Evolutionary conservation across 1,284 basidiomycete species (phyloP).

Genomic region (Apiotrichum sp.): DNA sequence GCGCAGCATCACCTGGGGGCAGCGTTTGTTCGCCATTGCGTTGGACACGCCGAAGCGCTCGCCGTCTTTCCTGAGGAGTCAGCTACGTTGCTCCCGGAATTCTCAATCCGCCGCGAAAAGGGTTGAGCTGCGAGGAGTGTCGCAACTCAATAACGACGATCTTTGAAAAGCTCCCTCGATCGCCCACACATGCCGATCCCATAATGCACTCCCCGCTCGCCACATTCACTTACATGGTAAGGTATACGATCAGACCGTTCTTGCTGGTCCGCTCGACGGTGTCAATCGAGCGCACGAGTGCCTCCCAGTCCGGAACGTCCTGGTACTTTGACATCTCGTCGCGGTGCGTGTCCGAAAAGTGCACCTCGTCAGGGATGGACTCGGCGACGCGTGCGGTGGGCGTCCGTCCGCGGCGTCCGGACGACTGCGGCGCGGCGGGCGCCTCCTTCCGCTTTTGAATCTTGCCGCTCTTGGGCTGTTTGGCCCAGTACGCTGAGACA

Average conservation of each 20-base stretch:
- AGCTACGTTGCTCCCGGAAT: not conserved
- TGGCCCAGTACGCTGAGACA: constrained; percentile 33
- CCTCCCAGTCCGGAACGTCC: constrained; percentile 40
- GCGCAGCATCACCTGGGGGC: constrained; percentile 39
- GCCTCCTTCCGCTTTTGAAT: constrained; percentile 22
- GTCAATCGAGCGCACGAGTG: constrained; percentile 34
- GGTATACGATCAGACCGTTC: constrained; percentile 30
- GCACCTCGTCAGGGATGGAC: constrained; percentile 46
- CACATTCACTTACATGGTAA: constrained; percentile 39
- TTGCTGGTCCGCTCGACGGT: constrained; percentile 34
- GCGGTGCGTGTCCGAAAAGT: constrained; percentile 25
- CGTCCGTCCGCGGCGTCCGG: not conserved
- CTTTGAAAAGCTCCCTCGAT: too few species aligned
- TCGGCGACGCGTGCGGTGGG: not conserved
- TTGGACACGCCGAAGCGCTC: constrained; percentile 27
- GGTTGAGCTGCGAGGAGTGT: too few species aligned
- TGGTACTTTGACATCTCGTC: constrained; percentile 34
- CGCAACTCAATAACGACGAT: too few species aligned
- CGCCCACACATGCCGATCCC: too few species aligned
- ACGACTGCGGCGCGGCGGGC: constrained; percentile 38
- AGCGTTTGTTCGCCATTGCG: constrained; percentile 32
- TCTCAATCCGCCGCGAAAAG: too few species aligned
- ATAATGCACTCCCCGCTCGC: not conserved
- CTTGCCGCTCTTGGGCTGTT: constrained; percentile 11
- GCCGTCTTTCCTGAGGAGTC: constrained; percentile 31